Evolutionary conservation across 257 asterid species (phyloP).

Genomic region (Przewalskia tangutica): DNA sequence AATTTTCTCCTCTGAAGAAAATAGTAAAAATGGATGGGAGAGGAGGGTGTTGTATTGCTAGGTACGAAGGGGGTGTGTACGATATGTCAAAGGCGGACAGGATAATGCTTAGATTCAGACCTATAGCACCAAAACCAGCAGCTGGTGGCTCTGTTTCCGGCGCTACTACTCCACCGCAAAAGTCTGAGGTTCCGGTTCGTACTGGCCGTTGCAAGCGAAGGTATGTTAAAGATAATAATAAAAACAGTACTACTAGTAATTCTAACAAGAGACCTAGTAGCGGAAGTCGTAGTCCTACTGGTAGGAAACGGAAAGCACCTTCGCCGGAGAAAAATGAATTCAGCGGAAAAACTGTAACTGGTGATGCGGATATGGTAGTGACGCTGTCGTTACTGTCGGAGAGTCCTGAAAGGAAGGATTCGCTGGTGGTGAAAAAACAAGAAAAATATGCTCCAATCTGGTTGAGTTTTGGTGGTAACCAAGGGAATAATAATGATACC

Average conservation of each 20-base stretch:
- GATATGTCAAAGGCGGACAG: slow-evolving; percentile 39
- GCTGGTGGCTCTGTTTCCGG: slow-evolving; percentile 13
- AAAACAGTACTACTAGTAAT: neutral
- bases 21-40: slow-evolving; percentile 30
- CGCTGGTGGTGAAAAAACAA: neutral
- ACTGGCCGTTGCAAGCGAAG: slow-evolving; percentile 35
- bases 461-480: slow-evolving; percentile 34
- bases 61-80: slow-evolving; percentile 40
- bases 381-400: slow-evolving; percentile 47
- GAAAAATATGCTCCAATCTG: slow-evolving; percentile 19
- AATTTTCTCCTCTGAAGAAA: neutral
- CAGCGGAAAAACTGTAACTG: slow-evolving; percentile 12
- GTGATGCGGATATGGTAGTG: slow-evolving; percentile 21
- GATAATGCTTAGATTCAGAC: slow-evolving; percentile 64
- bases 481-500: neutral
- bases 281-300: neutral
- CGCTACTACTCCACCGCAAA: slow-evolving; percentile 19
- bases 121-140: slow-evolving; percentile 75
- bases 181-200: neutral
- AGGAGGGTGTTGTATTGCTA: slow-evolving; percentile 69
- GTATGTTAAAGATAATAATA: slow-evolving; percentile 15
- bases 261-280: slow-evolving; percentile 6
- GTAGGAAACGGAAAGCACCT: slow-evolving; percentile 17
- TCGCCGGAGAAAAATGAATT: slow-evolving; percentile 21
- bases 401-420: slow-evolving; percentile 9